Evolutionary conservation across 2,329 filamentous ascomycete species (phyloP).

Genomic region (Penicillium griseofulvum): DNA sequence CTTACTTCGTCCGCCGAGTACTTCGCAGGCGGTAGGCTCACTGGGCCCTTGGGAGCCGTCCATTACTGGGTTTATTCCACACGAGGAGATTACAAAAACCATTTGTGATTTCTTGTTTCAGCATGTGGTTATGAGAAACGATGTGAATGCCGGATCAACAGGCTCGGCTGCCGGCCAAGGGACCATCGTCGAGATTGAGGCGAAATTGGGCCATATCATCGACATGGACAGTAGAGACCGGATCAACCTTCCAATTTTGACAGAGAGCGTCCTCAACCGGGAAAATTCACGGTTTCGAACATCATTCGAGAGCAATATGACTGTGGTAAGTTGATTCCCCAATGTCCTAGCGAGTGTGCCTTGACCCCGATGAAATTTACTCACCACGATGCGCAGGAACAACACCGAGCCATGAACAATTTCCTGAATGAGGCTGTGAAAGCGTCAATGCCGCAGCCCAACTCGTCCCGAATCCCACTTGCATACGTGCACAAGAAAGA

Average conservation of each 20-base stretch:
- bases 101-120: conserved; percentile 80
- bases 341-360: background rate
- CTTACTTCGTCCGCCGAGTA: conserved; percentile 1
- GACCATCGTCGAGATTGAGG: conserved; percentile 87
- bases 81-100: conserved; percentile 69
- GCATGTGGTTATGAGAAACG: conserved; percentile 66
- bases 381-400: conserved; percentile 51
- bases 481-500: conserved; percentile 80
- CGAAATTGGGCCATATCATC: conserved; percentile 81
- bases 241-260: conserved; percentile 64
- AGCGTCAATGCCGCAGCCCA: conserved; percentile 47
- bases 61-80: conserved; percentile 67
- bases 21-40: conserved; percentile 21
- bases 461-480: conserved; percentile 47
- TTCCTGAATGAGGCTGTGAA: conserved; percentile 71
- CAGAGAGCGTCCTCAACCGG: conserved; percentile 68
- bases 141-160: conserved; percentile 55
- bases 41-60: conserved; percentile 52
- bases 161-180: conserved; percentile 58
- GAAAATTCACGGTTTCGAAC: conserved; percentile 53
- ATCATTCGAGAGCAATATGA: conserved; percentile 86
- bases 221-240: conserved; percentile 69
- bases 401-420: conserved; percentile 80
- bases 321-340: conserved; percentile 59
- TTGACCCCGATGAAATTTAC: conserved; percentile 15